Evolutionary conservation across 495 filamentous ascomycete species (phyloP).

Genomic region (Podospora pseudopauciseta): DNA sequence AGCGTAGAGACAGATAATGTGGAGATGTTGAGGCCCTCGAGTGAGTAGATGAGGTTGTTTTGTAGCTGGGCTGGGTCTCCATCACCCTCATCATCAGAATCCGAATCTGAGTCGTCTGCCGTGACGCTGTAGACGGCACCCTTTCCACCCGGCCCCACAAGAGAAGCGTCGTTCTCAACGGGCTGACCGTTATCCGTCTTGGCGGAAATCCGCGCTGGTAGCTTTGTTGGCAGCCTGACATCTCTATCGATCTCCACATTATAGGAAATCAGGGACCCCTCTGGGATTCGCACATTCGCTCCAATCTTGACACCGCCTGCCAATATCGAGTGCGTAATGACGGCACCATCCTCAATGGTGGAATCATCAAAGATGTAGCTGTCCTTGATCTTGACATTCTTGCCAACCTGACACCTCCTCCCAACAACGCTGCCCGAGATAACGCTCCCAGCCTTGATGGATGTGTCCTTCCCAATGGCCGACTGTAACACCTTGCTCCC

Average conservation of each 20-base stretch:
- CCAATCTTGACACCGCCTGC: constrained; percentile 69
- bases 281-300: constrained; percentile 60
- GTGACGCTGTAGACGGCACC: constrained; percentile 48
- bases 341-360: constrained; percentile 66
- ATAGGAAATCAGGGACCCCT: constrained; percentile 76
- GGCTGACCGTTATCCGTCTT: constrained; percentile 33
- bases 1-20: constrained; percentile 71
- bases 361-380: constrained; percentile 90
- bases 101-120: constrained; percentile 47
- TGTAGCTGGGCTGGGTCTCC: constrained; percentile 38
- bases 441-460: constrained; percentile 65
- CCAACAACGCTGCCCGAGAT: constrained; percentile 76
- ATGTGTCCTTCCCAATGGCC: constrained; percentile 72
- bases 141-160: constrained; percentile 56
- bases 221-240: constrained; percentile 28
- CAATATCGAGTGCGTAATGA: constrained; percentile 70
- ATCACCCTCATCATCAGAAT: constrained; percentile 47
- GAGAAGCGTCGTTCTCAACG: constrained; percentile 49
- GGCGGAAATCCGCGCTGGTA: constrained; percentile 37
- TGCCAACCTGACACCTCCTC: constrained; percentile 78
- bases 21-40: constrained; percentile 65
- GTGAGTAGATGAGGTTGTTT: constrained; percentile 61
- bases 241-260: constrained; percentile 67
- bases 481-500: constrained; percentile 49
- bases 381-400: constrained; percentile 70